These are phyloP conservation scores for Quercus variabilis DNA, from an alignment of 306 rosid species.

Conservation along the genomic window DNA sequence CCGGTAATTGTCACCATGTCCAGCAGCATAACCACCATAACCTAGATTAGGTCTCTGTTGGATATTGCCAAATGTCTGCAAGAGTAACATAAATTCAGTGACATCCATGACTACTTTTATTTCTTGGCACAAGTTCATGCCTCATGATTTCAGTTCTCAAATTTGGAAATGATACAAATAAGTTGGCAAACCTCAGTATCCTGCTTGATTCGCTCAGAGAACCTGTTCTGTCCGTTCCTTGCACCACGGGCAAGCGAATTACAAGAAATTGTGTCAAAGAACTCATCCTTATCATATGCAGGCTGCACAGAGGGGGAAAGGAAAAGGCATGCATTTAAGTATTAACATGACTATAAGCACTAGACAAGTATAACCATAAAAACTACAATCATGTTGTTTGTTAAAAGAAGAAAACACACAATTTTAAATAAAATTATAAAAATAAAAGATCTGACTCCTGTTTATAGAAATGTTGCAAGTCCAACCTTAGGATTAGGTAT, in stretches of 20 bases:
- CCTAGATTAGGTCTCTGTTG: slow-evolving; percentile 40
- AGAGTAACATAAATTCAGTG: slow-evolving; percentile 3
- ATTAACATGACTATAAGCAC: neutral
- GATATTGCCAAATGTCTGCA: slow-evolving; percentile 60
- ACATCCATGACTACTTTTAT: neutral
- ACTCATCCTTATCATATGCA: slow-evolving; percentile 72
- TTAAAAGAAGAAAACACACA: neutral
- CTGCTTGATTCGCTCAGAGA: slow-evolving; percentile 44
- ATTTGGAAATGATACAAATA: neutral
- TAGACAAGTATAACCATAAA: neutral
- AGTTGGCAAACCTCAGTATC: slow-evolving; percentile 56
- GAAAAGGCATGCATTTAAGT: slow-evolving; percentile 13
- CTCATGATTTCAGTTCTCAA: slow-evolving; percentile 9
- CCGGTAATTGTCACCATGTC: slow-evolving; percentile 38
- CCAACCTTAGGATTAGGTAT: slow-evolving; percentile 40
- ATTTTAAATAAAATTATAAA: neutral
- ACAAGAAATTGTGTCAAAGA: slow-evolving; percentile 75
- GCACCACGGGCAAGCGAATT: slow-evolving; percentile 50
- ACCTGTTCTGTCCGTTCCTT: slow-evolving; percentile 45
- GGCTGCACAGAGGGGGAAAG: slow-evolving; percentile 44
- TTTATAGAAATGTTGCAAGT: slow-evolving; percentile 1
- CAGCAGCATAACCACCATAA: slow-evolving; percentile 43
- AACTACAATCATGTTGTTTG: neutral
- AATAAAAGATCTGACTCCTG: neutral
- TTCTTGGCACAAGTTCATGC: neutral